A percentile compares a stretch with the other conserved stretches of the same genome.
These are phyloP conservation scores for Lipomyces sp. DNA, from an alignment of 805 yeast species.

Conservation along the genomic window DNA sequence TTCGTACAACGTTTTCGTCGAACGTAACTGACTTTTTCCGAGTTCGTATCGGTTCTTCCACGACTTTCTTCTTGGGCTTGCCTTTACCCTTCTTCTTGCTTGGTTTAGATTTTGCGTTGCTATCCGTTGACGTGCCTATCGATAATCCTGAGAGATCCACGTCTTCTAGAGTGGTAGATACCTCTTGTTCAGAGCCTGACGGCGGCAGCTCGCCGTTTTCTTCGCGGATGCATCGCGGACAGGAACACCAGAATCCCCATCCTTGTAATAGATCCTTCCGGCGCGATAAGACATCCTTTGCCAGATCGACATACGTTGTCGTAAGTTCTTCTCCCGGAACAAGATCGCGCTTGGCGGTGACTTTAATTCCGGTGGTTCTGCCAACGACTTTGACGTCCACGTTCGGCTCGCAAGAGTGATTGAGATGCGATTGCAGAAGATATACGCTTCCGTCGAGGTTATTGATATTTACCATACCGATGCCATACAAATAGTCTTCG, in stretches of 20 bases:
- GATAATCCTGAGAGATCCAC: background rate
- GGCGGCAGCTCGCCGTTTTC: conserved; percentile 34
- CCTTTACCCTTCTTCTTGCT: background rate
- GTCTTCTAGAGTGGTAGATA: background rate
- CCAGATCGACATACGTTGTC: conserved; percentile 68
- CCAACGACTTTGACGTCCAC: conserved; percentile 50
- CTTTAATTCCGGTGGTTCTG: conserved; percentile 54
- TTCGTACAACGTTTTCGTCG: conserved; percentile 20
- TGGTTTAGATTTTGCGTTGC: conserved; percentile 11
- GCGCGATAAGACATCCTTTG: conserved; percentile 58
- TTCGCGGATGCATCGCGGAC: conserved; percentile 63
- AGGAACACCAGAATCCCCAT: conserved; percentile 76
- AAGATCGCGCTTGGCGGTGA: conserved; percentile 58
- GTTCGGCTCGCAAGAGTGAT: conserved; percentile 75
- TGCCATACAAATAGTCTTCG: conserved; percentile 55
- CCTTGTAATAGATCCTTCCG: conserved; percentile 62
- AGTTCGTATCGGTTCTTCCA: conserved; percentile 3
- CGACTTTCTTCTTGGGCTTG: too few relatives aligned
- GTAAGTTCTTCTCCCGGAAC: conserved; percentile 63
- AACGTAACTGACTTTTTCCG: conserved; percentile 23
- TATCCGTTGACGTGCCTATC: conserved; percentile 2
- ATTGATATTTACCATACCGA: conserved; percentile 75
- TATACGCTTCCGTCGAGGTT: conserved; percentile 63
- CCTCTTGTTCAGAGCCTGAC: background rate
- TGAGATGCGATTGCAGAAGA: conserved; percentile 63